Evolutionary conservation across 352 stramenopile species (phyloP).

Genomic region (Globisporangium orthogonon): DNA sequence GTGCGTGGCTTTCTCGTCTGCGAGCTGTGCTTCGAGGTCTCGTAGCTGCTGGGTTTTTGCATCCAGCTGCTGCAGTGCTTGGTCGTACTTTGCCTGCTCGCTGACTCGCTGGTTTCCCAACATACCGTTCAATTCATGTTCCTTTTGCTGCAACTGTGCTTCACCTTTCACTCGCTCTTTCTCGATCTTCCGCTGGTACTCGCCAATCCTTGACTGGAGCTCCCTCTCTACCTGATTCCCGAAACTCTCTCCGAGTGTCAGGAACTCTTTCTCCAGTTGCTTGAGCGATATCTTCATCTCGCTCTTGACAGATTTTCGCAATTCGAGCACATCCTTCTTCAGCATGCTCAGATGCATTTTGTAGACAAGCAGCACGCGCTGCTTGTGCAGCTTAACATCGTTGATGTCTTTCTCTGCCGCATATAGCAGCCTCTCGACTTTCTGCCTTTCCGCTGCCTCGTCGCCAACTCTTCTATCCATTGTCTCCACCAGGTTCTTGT

Average conservation of each 20-base stretch:
- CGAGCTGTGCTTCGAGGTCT: slow-evolving; percentile 19
- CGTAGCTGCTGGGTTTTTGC: slow-evolving; percentile 32
- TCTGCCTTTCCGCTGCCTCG: slow-evolving; percentile 24
- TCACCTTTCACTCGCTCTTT: slow-evolving; percentile 43
- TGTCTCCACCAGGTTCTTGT: slow-evolving; percentile 54
- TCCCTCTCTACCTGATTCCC: slow-evolving; percentile 19
- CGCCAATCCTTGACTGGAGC: slow-evolving; percentile 13
- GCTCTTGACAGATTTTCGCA: slow-evolving; percentile 21
- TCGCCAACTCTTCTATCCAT: slow-evolving; percentile 34
- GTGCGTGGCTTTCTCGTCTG: slow-evolving; percentile 19
- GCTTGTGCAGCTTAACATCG: slow-evolving; percentile 15
- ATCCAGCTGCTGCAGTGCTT: slow-evolving; percentile 32
- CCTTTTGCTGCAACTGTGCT: slow-evolving; percentile 29
- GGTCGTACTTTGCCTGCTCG: slow-evolving; percentile 54
- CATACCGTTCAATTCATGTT: slow-evolving; percentile 41
- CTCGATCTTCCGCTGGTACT: slow-evolving; percentile 22
- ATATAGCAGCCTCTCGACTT: slow-evolving; percentile 11
- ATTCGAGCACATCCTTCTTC: slow-evolving; percentile 21
- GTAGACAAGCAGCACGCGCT: slow-evolving; percentile 22
- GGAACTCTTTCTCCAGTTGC: slow-evolving; percentile 27
- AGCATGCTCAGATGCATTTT: slow-evolving; percentile 24
- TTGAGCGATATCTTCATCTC: slow-evolving; percentile 27
- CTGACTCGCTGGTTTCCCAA: slow-evolving; percentile 36
- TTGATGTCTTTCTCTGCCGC: slow-evolving; percentile 20
- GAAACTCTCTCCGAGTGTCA: slow-evolving; percentile 13